Evolutionary conservation across 2,329 filamentous ascomycete genomes (phyloP), one percentile per base, ranked within the genome.

Genomic region (Talaromyces sp.): DNA sequence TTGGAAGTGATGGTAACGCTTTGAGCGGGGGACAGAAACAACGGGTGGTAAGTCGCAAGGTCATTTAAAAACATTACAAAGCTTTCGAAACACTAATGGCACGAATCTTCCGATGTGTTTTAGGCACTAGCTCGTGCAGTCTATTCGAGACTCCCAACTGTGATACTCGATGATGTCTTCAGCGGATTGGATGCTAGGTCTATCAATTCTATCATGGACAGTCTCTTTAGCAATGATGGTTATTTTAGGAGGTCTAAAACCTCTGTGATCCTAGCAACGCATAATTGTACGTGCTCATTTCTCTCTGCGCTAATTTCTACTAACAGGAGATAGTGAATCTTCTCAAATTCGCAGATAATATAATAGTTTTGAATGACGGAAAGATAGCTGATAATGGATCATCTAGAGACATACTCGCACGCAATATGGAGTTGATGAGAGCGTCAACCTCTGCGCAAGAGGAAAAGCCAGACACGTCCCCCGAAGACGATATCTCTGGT

Each of bases 11-110:
- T 21, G 90, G 89, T 0, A 83, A 83, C 35, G 81, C 83, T 2
- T 77, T 97, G 41, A 96, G 91, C 64, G 92, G 92, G 9, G 93
- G 93, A 0, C 91, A 97, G 73, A 87, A 82, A 61, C 92, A 97
- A 72, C 82, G 91, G 57, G 79, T 97, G 54, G 89, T 27, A 35
- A 59, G 57, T 50, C 21, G 14, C 35, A 26, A 12, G 3, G 19
- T 21, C 3, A 19, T 5, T 26, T 12, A 8, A 1, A 1, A 41
- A 24, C 11, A 19, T 19, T 6, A n/a, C 0, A n/a, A 38, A 21
- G 24, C 11, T n/a, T 50, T 32, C 17, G 6, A 10, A 29, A 2
- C 19, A 8, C 6, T 38, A 27, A 43, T 31, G 2, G 3, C 19
- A 35, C 11, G 10, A 12, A 46, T 21, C 17, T 46, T 10, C 3